Evolutionary conservation across 2,329 filamentous ascomycete species (phyloP), one percentile per base, ranked within the genome.

Genomic region (Colletotrichum lupini): DNA sequence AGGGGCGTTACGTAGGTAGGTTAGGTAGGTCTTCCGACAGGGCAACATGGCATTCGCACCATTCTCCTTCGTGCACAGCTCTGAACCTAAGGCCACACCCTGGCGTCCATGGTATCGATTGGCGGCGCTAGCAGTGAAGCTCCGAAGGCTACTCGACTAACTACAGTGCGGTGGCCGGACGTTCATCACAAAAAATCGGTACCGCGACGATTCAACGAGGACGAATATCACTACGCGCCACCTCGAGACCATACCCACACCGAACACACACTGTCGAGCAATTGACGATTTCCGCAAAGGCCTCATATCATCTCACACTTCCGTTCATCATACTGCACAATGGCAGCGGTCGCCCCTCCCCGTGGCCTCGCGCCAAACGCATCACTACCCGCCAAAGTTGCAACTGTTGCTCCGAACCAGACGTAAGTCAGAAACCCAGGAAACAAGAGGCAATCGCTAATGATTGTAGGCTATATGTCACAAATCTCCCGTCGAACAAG

Each of bases 401-500:
- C 88, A 61, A 83, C 87, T 22, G 85, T 89, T 63, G 85, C 92
- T 74, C 93, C 93, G 57, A 95, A 94, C 79, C 93, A 95, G 83
- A 95, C 93, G 91, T 94, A 82, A 85, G 92, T 86, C 61, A 46
- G 55, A 30, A 32, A 14, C 32, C 26, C 49, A 55, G 26, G 22
- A 42, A 57, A 28, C 60, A 37, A 24, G 6, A 26, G 32, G 67
- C 62, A 35, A 32, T n/a, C 32, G n/a, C 69, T 74, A 14, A 76
- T 65, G 35, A 72, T 30, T 32, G 46, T 70, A 97, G 94, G 11
- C 90, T 99, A 75, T 99, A 98, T 81, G 89, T 97, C 78, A 93
- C 92, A 65, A 98, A 98, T 79, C 89, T 99, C 2, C 89, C 89
- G 1, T 95, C 94, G 26, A 91, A 95, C 74, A 98, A 98, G 85